Conservation (phyloP, 2,329 filamentous ascomycete species). For the Septoria petroselini region DNA sequence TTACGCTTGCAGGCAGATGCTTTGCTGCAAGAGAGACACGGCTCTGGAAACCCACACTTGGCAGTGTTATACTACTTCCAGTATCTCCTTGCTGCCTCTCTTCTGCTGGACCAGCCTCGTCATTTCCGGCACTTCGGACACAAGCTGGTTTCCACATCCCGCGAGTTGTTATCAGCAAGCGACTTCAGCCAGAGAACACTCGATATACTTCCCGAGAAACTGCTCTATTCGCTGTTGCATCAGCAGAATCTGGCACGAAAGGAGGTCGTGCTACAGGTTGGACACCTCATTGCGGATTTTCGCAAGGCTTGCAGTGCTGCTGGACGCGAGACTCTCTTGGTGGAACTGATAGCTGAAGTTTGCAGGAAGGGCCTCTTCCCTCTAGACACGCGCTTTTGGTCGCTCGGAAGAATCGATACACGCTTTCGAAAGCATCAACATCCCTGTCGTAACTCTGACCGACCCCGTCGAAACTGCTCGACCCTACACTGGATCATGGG, state of each 20-base stretch:
- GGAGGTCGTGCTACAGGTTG: constrained; percentile 1
- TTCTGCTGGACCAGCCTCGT: constrained; percentile 16
- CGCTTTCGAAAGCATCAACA: neutral
- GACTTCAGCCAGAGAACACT: neutral
- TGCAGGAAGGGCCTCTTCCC: neutral
- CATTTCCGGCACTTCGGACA: constrained; percentile 16
- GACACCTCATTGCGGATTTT: constrained; percentile 4
- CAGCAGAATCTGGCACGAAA: constrained; percentile 5
- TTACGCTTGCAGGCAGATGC: constrained; percentile 1
- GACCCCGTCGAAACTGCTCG: neutral
- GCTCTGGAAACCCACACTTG: neutral
- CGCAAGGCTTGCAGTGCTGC: neutral
- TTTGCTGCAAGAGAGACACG: neutral
- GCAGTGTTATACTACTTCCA: neutral
- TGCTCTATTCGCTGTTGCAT: neutral
- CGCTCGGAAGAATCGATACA: neutral
- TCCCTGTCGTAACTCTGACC: neutral
- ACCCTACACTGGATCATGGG: neutral
- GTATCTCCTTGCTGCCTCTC: constrained; percentile 10
- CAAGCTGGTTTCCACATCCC: constrained; percentile 9
- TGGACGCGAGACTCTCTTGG: neutral
- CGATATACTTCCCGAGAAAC: constrained; percentile 6
- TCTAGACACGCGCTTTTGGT: neutral
- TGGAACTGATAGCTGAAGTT: neutral
- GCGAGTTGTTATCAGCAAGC: neutral